These are phyloP conservation scores for Rhodotorula sphaerocarpa DNA, from an alignment of 768 basidiomycete species.

Conservation along the genomic window DNA sequence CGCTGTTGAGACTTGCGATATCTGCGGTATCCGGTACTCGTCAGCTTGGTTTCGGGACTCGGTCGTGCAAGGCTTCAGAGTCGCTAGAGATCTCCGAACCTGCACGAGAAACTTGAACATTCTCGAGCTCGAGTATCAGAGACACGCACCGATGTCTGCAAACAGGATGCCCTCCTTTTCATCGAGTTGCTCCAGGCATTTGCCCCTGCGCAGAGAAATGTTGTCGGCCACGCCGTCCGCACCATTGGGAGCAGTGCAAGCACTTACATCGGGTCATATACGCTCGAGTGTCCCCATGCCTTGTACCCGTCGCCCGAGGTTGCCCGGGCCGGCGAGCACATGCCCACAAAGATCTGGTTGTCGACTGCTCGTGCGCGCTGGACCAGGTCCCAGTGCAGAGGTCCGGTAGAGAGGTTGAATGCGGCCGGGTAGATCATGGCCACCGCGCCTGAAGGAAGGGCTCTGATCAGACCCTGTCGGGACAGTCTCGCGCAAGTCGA, in stretches of 20 bases:
- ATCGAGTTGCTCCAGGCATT: constrained; percentile 62
- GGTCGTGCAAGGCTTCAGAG: no score
- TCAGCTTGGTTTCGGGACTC: not conserved
- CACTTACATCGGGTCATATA: constrained; percentile 48
- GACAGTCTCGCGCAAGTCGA: not conserved
- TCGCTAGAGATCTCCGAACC: not conserved
- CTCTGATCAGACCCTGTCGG: not conserved
- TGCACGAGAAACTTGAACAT: no score
- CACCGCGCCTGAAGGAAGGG: constrained; percentile 58
- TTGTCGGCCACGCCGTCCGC: constrained; percentile 41
- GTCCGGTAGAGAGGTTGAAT: constrained; percentile 92
- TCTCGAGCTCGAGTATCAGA: constrained; percentile 35
- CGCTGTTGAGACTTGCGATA: constrained; percentile 56
- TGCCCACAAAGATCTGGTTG: constrained; percentile 90
- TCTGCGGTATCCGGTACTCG: constrained; percentile 45
- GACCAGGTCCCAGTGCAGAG: constrained; percentile 89
- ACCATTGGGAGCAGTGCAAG: constrained; percentile 69
- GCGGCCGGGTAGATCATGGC: constrained; percentile 86
- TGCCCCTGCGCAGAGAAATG: constrained; percentile 53
- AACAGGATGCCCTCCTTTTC: constrained; percentile 72
- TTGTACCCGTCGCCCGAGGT: constrained; percentile 67
- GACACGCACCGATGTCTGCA: constrained; percentile 65
- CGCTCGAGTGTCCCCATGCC: constrained; percentile 47
- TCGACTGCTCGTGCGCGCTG: constrained; percentile 86
- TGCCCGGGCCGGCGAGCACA: constrained; percentile 92